These are phyloP conservation scores for Madurella fahalii DNA, from an alignment of 2,329 filamentous ascomycete species.

Conservation along the genomic window DNA sequence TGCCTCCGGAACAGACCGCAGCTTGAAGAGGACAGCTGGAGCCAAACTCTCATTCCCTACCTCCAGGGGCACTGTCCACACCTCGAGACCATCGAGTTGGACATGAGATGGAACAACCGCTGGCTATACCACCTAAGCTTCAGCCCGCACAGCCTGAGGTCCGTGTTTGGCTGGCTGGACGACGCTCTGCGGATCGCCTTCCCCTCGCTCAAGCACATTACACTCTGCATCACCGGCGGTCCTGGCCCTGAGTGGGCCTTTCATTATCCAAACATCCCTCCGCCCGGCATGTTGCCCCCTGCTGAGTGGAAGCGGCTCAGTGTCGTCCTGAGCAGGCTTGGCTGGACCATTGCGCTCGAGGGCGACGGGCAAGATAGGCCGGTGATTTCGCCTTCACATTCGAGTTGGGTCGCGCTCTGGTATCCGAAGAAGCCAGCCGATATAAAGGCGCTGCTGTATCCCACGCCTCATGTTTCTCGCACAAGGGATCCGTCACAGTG, in stretches of 20 bases:
- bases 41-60: background rate
- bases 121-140: slow-evolving; percentile 2
- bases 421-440: too few species aligned
- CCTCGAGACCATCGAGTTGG: slow-evolving; percentile 9
- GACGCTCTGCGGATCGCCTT: background rate
- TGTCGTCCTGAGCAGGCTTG: too few species aligned
- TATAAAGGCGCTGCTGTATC: too few species aligned
- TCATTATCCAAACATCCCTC: too few species aligned
- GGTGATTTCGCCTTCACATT: too few species aligned
- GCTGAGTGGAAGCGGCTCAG: too few species aligned
- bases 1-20: background rate
- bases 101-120: slow-evolving; percentile 5
- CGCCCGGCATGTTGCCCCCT: too few species aligned
- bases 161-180: slow-evolving; percentile 2
- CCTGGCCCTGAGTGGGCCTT: background rate
- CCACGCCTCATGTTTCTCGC: too few species aligned
- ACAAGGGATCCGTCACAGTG: too few species aligned
- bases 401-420: too few species aligned
- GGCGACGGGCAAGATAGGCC: too few species aligned
- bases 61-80: background rate
- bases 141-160: background rate
- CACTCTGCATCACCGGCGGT: background rate
- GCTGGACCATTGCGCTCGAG: too few species aligned
- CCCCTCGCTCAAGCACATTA: background rate
- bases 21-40: background rate